Conservation (phyloP, 2,329 filamentous ascomycete species). For the Aspergillus proliferans region DNA sequence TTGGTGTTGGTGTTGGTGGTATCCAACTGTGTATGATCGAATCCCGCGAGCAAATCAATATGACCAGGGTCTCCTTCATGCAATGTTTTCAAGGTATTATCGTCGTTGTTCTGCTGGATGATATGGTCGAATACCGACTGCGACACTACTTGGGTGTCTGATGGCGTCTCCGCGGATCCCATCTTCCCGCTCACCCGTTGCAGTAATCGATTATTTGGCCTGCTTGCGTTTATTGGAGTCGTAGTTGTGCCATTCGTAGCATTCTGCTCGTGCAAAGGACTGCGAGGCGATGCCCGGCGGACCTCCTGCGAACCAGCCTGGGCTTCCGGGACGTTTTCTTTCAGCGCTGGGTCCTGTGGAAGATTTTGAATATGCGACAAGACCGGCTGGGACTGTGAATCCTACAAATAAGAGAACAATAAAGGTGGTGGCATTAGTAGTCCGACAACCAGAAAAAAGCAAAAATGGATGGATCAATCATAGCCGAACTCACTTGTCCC, state of each 20-base stretch:
- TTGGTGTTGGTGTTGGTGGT: constrained; percentile 45
- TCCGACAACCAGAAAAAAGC: constrained; percentile 20
- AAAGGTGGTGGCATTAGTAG: constrained; percentile 20
- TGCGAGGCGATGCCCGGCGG: constrained; percentile 1
- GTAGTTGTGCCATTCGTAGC: constrained; percentile 4
- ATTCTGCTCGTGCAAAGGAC: constrained; percentile 12
- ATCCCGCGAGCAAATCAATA: constrained; percentile 37
- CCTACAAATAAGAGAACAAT: constrained; percentile 18
- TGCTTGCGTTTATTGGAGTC: constrained; percentile 8
- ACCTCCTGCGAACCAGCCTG: background rate
- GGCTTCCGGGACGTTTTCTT: background rate
- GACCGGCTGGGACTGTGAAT: constrained; percentile 21
- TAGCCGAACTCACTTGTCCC: constrained; percentile 29
- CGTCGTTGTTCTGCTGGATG: constrained; percentile 31
- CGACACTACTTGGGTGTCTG: constrained; percentile 41
- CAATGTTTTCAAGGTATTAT: constrained; percentile 32
- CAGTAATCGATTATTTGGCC: constrained; percentile 5
- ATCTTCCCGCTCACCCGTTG: constrained; percentile 23
- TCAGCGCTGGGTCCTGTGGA: constrained; percentile 2
- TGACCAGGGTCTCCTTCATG: constrained; percentile 39
- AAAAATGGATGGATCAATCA: constrained; percentile 9
- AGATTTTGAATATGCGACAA: constrained; percentile 6
- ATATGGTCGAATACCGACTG: constrained; percentile 39
- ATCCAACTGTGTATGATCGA: constrained; percentile 23
- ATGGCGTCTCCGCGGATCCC: constrained; percentile 29